These are phyloP conservation scores for Endotrypanum monterogeii DNA, from an alignment of 208 protist genomes.

Conservation along the genomic window DNA sequence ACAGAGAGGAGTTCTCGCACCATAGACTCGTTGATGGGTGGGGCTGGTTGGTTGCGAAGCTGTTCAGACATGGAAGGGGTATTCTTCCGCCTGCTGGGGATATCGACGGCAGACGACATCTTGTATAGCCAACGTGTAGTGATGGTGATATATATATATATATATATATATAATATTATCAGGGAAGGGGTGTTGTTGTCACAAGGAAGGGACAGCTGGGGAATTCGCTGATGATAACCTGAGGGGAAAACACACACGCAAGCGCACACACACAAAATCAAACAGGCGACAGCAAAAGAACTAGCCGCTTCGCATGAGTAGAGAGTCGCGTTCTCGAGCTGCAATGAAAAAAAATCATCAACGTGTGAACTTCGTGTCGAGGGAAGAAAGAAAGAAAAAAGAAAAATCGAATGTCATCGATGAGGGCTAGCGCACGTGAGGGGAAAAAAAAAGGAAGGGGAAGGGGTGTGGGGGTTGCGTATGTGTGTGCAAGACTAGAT, in stretches of 20 bases:
- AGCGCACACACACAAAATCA: no score
- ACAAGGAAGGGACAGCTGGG: not conserved
- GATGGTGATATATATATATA: not conserved
- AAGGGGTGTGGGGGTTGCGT: no score
- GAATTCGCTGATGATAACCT: not conserved
- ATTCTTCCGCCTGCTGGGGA: slow-evolving; percentile 11
- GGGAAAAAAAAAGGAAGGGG: no score
- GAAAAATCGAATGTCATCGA: not conserved
- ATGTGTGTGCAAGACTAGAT: no score
- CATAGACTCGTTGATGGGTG: slow-evolving; percentile 27
- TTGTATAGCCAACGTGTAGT: not conserved
- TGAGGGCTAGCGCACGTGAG: not conserved
- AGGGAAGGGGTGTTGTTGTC: not conserved
- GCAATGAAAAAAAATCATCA: not conserved
- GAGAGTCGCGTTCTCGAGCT: not conserved
- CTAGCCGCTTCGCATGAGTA: not conserved
- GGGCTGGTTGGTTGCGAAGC: not conserved
- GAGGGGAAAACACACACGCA: no score
- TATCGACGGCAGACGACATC: slow-evolving; percentile 15
- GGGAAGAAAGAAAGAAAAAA: not conserved
- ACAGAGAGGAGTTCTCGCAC: slow-evolving; percentile 27
- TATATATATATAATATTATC: no score
- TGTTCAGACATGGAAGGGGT: slow-evolving; percentile 3
- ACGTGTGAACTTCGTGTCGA: not conserved
- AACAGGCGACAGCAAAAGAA: no score